Percentiles rank a stretch among this genome's conserved stretches.
Conservation (phyloP, 257 asterid genomes). For the Petunia axillaris region DNA sequence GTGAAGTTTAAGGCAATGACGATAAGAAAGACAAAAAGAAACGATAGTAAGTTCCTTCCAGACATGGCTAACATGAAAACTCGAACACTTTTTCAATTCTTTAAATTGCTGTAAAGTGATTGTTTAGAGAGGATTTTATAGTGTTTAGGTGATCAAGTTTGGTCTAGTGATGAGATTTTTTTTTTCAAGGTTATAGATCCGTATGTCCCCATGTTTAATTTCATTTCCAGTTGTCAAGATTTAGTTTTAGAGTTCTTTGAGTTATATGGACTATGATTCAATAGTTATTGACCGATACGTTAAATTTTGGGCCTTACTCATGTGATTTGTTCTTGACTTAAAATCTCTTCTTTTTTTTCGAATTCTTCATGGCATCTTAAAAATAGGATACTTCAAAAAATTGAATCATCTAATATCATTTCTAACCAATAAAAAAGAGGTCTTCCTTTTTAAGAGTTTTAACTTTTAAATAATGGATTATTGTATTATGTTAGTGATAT, state of each 20-base stretch:
- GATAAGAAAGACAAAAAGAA: neutral
- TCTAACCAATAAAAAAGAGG: too few relatives aligned
- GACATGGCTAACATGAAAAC: slow-evolving; percentile 16
- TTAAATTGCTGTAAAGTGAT: neutral
- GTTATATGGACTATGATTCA: slow-evolving; percentile 1
- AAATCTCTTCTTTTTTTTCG: too few relatives aligned
- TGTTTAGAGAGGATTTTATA: slow-evolving; percentile 12
- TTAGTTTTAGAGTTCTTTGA: neutral
- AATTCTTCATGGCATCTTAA: too few relatives aligned
- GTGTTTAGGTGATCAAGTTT: slow-evolving; percentile 4
- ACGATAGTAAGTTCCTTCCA: neutral
- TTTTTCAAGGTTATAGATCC: neutral
- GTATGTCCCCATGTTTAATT: neutral
- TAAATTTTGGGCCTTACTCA: too few relatives aligned
- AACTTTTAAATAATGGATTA: too few relatives aligned
- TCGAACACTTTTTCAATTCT: neutral
- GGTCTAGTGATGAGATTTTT: neutral
- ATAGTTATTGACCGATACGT: neutral
- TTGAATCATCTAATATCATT: too few relatives aligned
- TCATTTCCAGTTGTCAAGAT: neutral
- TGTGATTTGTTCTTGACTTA: too few relatives aligned
- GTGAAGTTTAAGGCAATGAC: slow-evolving; percentile 16
- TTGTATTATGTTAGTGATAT: too few relatives aligned
- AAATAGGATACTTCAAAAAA: too few relatives aligned
- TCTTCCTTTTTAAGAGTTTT: too few relatives aligned